These are phyloP conservation scores for Solanum chacoense DNA, from an alignment of 305 asterid species.

Conservation along the genomic window DNA sequence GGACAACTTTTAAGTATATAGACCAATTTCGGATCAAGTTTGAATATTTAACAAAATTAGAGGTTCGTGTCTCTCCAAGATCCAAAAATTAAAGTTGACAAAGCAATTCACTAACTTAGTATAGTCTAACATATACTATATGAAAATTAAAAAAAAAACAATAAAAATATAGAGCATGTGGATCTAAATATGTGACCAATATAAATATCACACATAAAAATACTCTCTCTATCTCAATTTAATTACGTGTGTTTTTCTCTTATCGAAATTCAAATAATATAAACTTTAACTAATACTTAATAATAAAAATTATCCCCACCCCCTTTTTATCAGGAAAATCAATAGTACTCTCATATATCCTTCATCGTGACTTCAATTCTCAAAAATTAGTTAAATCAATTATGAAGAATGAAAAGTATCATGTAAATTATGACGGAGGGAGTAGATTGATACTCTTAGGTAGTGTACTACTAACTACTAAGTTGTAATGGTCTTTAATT, in stretches of 20 bases:
- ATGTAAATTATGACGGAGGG: neutral
- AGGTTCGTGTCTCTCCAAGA: neutral
- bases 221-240: neutral
- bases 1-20: neutral
- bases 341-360: neutral
- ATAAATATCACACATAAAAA: neutral
- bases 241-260: neutral
- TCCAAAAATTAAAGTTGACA: neutral
- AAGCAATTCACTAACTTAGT: neutral
- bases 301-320: no score
- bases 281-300: neutral
- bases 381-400: neutral
- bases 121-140: neutral
- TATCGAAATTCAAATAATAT: neutral
- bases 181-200: neutral
- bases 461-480: neutral
- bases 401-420: accelerated
- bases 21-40: neutral
- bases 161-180: neutral
- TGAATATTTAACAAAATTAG: neutral
- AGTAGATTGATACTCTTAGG: neutral
- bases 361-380: neutral
- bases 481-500: neutral
- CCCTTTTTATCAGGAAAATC: neutral
- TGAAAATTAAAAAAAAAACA: neutral